Conservation (phyloP, 768 basidiomycete species). For the Lactarius deliciosus region DNA sequence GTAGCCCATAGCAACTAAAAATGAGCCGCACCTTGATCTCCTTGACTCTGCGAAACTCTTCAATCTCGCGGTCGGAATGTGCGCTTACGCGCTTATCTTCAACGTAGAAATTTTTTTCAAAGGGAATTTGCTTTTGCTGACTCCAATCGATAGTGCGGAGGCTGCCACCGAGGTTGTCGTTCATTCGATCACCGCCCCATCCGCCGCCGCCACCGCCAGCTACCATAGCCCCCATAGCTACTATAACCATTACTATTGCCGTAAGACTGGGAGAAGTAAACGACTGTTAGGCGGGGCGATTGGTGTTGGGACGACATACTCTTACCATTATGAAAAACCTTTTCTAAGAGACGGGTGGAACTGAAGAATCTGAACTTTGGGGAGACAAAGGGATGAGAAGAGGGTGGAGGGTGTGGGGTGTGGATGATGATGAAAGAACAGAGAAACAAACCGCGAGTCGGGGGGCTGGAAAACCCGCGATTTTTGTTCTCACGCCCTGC, state of each 20-base stretch:
- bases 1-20: not conserved
- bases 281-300: conserved; percentile 5
- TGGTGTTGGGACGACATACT: conserved; percentile 25
- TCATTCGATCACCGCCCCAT: conserved; percentile 62
- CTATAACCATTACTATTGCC: conserved; percentile 40
- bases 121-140: conserved; percentile 67
- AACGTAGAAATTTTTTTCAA: conserved; percentile 97
- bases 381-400: not conserved
- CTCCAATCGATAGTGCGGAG: conserved; percentile 87
- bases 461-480: conserved; percentile 5
- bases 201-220: conserved; percentile 46
- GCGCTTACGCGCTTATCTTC: conserved; percentile 84
- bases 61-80: conserved; percentile 81
- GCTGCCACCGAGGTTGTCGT: conserved; percentile 79
- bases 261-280: conserved; percentile 32
- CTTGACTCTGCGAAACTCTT: conserved; percentile 78
- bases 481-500: conserved; percentile 22
- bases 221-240: conserved; percentile 33
- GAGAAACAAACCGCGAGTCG: conserved; percentile 7
- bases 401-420: conserved; percentile 27
- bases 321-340: conserved; percentile 31
- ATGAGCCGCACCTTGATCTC: conserved; percentile 71
- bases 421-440: conserved; percentile 25
- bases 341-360: conserved; percentile 1
- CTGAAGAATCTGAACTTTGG: conserved; percentile 11